Evolutionary conservation across 495 filamentous ascomycete genomes (phyloP).

Genomic region (Cercophora scortea): DNA sequence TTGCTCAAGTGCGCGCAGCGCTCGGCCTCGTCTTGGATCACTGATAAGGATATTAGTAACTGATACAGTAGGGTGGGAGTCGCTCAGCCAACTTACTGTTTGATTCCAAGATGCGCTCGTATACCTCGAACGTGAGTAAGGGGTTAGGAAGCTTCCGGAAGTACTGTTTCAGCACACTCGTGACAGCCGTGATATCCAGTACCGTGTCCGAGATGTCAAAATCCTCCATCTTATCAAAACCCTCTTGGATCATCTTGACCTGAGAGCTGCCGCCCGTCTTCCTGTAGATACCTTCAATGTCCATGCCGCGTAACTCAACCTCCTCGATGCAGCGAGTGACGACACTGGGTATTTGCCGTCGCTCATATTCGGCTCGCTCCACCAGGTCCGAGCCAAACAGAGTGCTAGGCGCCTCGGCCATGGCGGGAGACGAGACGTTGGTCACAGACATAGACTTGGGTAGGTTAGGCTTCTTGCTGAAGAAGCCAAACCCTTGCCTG

Average conservation of each 20-base stretch:
- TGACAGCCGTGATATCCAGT: slow-evolving; percentile 94
- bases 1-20: slow-evolving; percentile 61
- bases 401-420: slow-evolving; percentile 49
- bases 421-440: slow-evolving; percentile 37
- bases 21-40: slow-evolving; percentile 45
- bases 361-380: slow-evolving; percentile 80
- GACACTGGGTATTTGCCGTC: slow-evolving; percentile 79
- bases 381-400: slow-evolving; percentile 91
- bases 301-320: slow-evolving; percentile 94
- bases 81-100: slow-evolving; percentile 34
- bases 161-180: slow-evolving; percentile 93
- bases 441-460: slow-evolving; percentile 47
- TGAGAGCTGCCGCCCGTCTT: slow-evolving; percentile 89
- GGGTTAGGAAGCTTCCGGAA: slow-evolving; percentile 91
- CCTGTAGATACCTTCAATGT: slow-evolving; percentile 95
- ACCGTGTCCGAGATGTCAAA: slow-evolving; percentile 89
- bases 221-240: slow-evolving; percentile 77
- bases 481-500: slow-evolving; percentile 71
- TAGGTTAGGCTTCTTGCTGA: slow-evolving; percentile 43
- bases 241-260: slow-evolving; percentile 78
- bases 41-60: slow-evolving; percentile 16
- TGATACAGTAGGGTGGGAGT: no score
- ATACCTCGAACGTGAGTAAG: slow-evolving; percentile 86
- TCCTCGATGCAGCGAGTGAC: slow-evolving; percentile 95
- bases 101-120: slow-evolving; percentile 81